These are phyloP conservation scores for cucumber (Cucumis sativus) DNA, from an alignment of 306 rosid genomes.

Conservation along the genomic window DNA sequence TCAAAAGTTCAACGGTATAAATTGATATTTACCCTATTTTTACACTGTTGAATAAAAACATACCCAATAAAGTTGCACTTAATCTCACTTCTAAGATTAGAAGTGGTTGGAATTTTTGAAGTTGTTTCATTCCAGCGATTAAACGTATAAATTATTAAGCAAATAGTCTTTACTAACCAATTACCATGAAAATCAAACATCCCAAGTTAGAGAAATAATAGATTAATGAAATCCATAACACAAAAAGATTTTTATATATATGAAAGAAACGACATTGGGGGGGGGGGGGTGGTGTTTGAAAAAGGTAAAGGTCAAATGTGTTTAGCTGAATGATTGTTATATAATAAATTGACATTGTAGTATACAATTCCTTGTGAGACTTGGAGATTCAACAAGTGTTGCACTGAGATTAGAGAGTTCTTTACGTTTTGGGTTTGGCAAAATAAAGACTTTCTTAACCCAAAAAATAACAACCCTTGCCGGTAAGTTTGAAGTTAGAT, in stretches of 20 bases:
- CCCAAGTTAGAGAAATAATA: neutral
- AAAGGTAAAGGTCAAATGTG: neutral
- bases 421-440: neutral
- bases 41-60: too few relatives aligned
- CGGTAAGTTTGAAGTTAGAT: conserved; percentile 3
- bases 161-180: too few relatives aligned
- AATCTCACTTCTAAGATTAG: too few relatives aligned
- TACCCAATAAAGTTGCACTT: too few relatives aligned
- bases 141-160: too few relatives aligned
- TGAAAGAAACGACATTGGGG: neutral
- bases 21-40: too few relatives aligned
- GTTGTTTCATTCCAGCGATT: too few relatives aligned
- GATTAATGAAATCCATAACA: neutral
- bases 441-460: neutral
- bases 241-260: neutral
- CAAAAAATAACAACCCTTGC: neutral
- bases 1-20: too few relatives aligned
- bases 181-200: too few relatives aligned
- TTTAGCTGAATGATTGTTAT: neutral
- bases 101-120: too few relatives aligned
- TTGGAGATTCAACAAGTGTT: neutral
- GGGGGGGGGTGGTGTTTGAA: neutral
- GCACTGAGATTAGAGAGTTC: neutral
- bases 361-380: neutral
- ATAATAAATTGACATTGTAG: neutral